Evolutionary conservation across 179 eudicot species (phyloP).

Genomic region (Drosera spatulata): DNA sequence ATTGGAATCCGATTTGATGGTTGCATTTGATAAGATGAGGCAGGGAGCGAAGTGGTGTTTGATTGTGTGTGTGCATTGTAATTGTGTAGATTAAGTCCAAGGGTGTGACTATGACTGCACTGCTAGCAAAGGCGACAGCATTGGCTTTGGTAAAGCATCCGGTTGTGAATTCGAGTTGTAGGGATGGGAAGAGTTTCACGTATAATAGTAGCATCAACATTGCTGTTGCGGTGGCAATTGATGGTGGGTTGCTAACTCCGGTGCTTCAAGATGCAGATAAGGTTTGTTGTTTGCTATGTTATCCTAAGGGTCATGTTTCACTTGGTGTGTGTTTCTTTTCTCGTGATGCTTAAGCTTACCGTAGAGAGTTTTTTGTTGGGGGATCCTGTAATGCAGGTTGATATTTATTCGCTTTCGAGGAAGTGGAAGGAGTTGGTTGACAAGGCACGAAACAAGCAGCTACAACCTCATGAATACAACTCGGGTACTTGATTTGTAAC

Average conservation of each 20-base stretch:
- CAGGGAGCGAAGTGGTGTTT: neutral
- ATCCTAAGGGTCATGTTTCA: neutral
- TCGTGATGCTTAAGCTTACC: neutral
- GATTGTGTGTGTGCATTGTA: constrained; percentile 3
- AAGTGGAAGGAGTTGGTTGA: constrained; percentile 99
- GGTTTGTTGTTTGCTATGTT: constrained; percentile 22
- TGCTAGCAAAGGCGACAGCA: constrained; percentile 93
- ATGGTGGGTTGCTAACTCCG: constrained; percentile 89
- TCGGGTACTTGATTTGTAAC: constrained; percentile 37
- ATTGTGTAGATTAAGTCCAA: constrained; percentile 58
- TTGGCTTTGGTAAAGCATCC: constrained; percentile 81
- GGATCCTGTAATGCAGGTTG: constrained; percentile 34
- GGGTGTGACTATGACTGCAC: constrained; percentile 96
- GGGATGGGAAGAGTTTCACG: constrained; percentile 94
- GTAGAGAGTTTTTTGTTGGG: neutral
- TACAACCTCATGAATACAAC: constrained; percentile 82
- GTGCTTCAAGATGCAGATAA: constrained; percentile 96
- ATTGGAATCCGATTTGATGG: too few relatives aligned
- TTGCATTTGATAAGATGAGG: neutral
- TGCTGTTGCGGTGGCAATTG: constrained; percentile 91
- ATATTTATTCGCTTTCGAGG: constrained; percentile 72
- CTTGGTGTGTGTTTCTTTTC: neutral
- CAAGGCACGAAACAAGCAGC: constrained; percentile 89
- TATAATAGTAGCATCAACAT: constrained; percentile 77
- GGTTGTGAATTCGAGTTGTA: constrained; percentile 88